These are phyloP conservation scores for Phytopythium vexans DNA, from an alignment of 352 stramenopile species.

Conservation along the genomic window DNA sequence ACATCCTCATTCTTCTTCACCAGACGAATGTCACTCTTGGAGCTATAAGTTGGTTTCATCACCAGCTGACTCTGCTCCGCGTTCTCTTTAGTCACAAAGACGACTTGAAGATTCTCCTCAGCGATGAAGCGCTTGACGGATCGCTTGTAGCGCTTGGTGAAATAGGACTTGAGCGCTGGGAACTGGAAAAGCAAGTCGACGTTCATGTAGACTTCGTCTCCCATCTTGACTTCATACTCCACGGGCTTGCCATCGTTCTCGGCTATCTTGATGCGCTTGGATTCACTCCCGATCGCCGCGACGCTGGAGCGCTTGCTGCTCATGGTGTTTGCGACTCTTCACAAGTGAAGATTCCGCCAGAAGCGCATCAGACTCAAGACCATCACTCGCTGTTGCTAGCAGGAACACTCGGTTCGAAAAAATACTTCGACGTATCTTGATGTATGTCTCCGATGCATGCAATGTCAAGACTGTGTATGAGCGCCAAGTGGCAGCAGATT, in stretches of 20 bases:
- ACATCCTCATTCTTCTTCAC: conserved; percentile 3
- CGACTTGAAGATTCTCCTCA: conserved; percentile 4
- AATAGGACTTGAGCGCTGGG: conserved; percentile 3
- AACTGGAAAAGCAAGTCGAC: conserved; percentile 3
- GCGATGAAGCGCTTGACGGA: conserved; percentile 3
- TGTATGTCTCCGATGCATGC: too few relatives aligned
- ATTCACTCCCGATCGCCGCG: neutral
- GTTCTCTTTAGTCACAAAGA: conserved; percentile 8
- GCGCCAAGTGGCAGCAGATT: too few relatives aligned
- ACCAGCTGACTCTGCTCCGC: conserved; percentile 1
- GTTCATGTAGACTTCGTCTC: conserved; percentile 4
- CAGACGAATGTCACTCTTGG: conserved; percentile 3
- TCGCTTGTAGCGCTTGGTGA: conserved; percentile 7
- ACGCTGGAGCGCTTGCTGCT: conserved; percentile 7
- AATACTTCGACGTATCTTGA: too few relatives aligned
- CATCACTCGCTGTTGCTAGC: too few relatives aligned
- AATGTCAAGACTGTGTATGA: too few relatives aligned
- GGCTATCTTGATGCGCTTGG: conserved; percentile 5
- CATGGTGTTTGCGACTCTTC: too few relatives aligned
- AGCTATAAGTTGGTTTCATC: conserved; percentile 3
- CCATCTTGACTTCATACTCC: conserved; percentile 4
- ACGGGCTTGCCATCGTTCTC: neutral
- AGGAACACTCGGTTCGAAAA: too few relatives aligned
- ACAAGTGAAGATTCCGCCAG: too few relatives aligned
- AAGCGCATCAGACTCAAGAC: too few relatives aligned